Conservation (phyloP, 2,329 filamentous ascomycete species). For the Colletotrichum musicola region DNA sequence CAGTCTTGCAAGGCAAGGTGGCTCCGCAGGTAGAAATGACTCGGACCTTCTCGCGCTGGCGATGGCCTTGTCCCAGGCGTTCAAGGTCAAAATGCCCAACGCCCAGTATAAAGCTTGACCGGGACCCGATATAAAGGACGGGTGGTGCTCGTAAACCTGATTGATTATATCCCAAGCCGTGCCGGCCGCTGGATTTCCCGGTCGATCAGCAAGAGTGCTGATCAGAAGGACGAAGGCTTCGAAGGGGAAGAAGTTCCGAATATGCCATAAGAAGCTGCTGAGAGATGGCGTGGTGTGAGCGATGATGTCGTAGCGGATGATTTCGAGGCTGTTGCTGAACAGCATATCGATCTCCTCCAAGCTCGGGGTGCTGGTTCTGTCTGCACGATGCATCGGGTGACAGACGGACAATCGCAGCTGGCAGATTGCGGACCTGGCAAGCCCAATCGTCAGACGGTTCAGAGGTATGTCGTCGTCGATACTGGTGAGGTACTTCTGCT, state of each 20-base stretch:
- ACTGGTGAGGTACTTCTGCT: background rate
- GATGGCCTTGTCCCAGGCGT: constrained; percentile 59
- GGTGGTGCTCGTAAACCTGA: constrained; percentile 41
- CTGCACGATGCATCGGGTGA: background rate
- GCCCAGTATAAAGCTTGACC: constrained; percentile 41
- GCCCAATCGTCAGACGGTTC: background rate
- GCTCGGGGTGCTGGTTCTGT: constrained; percentile 41
- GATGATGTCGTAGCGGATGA: constrained; percentile 60
- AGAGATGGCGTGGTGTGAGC: constrained; percentile 57
- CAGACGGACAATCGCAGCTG: constrained; percentile 11
- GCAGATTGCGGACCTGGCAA: constrained; percentile 13
- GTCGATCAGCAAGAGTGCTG: constrained; percentile 63
- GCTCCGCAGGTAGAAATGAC: background rate
- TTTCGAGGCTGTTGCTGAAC: constrained; percentile 65
- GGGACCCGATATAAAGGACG: constrained; percentile 12
- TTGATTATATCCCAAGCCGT: constrained; percentile 64
- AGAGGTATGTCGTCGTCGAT: constrained; percentile 13
- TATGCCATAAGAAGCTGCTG: constrained; percentile 67
- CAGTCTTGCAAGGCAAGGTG: background rate
- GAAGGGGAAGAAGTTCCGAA: constrained; percentile 65
- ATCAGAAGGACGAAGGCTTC: constrained; percentile 68
- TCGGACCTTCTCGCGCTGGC: background rate
- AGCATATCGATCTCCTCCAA: constrained; percentile 67
- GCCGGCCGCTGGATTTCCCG: constrained; percentile 61
- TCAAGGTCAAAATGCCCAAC: constrained; percentile 61